Conservation (phyloP, 805 yeast species). For the Cyberlindnera suaveolens region DNA sequence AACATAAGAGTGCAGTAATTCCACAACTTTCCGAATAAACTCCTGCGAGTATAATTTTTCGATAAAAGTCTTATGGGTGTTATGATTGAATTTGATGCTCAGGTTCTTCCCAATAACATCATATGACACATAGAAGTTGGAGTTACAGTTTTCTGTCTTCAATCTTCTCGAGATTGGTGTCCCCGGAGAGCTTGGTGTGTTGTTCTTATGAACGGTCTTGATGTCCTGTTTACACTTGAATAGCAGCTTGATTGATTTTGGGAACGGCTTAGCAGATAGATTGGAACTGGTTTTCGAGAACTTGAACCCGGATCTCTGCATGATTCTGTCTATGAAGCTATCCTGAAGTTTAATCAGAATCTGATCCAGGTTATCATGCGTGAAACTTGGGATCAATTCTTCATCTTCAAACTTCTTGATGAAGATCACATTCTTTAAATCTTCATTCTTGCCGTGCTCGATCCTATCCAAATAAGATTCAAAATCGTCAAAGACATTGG, state of each 20-base stretch:
- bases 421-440: conserved; percentile 18
- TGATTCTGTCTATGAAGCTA: conserved; percentile 13
- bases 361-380: conserved; percentile 12
- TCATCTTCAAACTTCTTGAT: conserved; percentile 15
- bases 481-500: conserved; percentile 20
- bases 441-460: conserved; percentile 9
- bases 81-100: conserved; percentile 20
- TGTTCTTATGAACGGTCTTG: conserved; percentile 17
- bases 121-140: conserved; percentile 20
- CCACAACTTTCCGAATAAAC: conserved; percentile 14
- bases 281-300: conserved; percentile 20
- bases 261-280: conserved; percentile 16
- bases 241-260: conserved; percentile 21
- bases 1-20: conserved; percentile 2
- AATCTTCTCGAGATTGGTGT: conserved; percentile 9
- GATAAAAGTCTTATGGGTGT: conserved; percentile 15
- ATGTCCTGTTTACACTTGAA: conserved; percentile 23
- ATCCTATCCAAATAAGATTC: conserved; percentile 14
- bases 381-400: conserved; percentile 12
- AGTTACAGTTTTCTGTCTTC: conserved; percentile 22
- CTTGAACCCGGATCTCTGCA: conserved; percentile 19
- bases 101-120: conserved; percentile 17
- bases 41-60: conserved; percentile 16
- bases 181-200: conserved; percentile 3
- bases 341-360: conserved; percentile 12